These are phyloP conservation scores for Mycena alexandri DNA, from an alignment of 768 basidiomycete genomes.

Conservation along the genomic window DNA sequence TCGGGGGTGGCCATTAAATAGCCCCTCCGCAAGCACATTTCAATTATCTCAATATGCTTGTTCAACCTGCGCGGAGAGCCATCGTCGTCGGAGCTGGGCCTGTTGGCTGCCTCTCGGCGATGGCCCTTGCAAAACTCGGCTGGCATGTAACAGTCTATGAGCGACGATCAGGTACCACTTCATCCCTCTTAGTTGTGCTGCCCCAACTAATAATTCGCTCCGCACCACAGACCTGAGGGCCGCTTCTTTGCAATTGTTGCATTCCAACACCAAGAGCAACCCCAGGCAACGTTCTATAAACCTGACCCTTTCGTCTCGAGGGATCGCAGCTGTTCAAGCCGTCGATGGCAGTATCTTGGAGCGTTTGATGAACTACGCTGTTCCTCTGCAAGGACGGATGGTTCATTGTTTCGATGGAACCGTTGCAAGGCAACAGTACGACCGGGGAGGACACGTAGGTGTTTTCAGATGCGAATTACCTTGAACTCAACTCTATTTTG, in stretches of 20 bases:
- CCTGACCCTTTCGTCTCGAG: constrained; percentile 80
- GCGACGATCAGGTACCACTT: constrained; percentile 59
- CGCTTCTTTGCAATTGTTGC: not conserved
- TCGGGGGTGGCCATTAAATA: too few relatives aligned
- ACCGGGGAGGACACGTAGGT: constrained; percentile 71
- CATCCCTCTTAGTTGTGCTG: not conserved
- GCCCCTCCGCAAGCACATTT: too few relatives aligned
- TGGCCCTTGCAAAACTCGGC: constrained; percentile 73
- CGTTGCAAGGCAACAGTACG: constrained; percentile 73
- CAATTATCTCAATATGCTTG: too few relatives aligned
- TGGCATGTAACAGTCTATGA: constrained; percentile 76
- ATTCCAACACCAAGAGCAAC: constrained; percentile 1
- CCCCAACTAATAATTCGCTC: not conserved
- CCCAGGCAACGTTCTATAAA: constrained; percentile 78
- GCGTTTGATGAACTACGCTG: constrained; percentile 67
- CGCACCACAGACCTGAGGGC: constrained; percentile 3
- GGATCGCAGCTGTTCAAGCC: constrained; percentile 74
- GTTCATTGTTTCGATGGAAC: constrained; percentile 71
- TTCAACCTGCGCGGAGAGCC: constrained; percentile 23
- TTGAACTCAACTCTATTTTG: not conserved
- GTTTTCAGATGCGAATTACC: too few relatives aligned
- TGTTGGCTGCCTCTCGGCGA: constrained; percentile 79
- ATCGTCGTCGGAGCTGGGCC: constrained; percentile 58
- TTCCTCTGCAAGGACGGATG: constrained; percentile 84
- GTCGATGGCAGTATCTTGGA: constrained; percentile 66